Conservation (phyloP, 2,329 filamentous ascomycete species). For the Paracoccidioides brasiliensis region DNA sequence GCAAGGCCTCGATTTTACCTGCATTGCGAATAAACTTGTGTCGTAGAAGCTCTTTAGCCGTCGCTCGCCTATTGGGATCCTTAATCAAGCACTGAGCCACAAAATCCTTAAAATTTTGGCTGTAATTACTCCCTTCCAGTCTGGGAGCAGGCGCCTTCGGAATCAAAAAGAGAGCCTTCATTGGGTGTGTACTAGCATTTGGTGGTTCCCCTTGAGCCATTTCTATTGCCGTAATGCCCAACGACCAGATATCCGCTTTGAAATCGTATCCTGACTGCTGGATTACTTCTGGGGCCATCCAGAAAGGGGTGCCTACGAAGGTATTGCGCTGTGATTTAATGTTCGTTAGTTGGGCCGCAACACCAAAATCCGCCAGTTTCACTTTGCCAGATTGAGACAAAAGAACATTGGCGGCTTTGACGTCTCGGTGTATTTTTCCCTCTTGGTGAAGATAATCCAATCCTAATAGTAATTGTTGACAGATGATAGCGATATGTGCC, state of each 20-base stretch:
- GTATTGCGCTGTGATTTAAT: constrained; percentile 97
- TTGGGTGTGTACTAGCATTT: constrained; percentile 70
- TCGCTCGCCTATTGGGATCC: constrained; percentile 70
- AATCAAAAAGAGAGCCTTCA: constrained; percentile 88
- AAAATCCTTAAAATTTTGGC: constrained; percentile 88
- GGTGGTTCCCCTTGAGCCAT: constrained; percentile 83
- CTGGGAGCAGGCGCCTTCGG: constrained; percentile 76
- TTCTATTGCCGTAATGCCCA: constrained; percentile 86
- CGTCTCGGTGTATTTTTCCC: constrained; percentile 91
- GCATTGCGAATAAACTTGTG: constrained; percentile 81
- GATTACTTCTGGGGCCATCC: constrained; percentile 94
- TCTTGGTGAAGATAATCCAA: constrained; percentile 88
- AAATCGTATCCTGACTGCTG: constrained; percentile 74
- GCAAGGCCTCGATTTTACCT: constrained; percentile 74
- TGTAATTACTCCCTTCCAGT: constrained; percentile 68
- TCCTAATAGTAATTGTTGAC: constrained; percentile 76
- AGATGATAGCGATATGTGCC: constrained; percentile 84
- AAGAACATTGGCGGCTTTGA: constrained; percentile 93
- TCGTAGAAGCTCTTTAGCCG: constrained; percentile 72
- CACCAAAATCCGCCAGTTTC: constrained; percentile 93
- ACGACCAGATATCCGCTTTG: constrained; percentile 86
- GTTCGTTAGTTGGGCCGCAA: constrained; percentile 90
- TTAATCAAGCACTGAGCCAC: constrained; percentile 82
- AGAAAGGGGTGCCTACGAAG: constrained; percentile 93
- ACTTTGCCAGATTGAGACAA: constrained; percentile 82